These are phyloP conservation scores for Centrapalus pauciflorus DNA, from an alignment of 129 eudicot species.

Conservation along the genomic window DNA sequence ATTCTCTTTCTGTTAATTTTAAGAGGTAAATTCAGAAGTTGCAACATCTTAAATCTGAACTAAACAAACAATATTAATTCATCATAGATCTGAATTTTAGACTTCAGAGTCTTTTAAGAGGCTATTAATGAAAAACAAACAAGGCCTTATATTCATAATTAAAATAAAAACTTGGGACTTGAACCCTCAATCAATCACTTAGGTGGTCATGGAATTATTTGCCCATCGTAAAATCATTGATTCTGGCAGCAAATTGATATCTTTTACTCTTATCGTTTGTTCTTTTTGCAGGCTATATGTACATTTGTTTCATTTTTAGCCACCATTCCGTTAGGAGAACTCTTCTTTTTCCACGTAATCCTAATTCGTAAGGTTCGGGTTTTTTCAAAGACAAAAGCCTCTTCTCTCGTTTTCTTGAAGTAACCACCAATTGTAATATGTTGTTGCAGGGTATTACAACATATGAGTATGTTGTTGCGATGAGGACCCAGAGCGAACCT, in stretches of 20 bases:
- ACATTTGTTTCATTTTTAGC: conserved; percentile 75
- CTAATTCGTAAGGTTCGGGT: conserved; percentile 75
- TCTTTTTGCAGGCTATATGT: conserved; percentile 62
- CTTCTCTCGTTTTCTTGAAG: background rate
- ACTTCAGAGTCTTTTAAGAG: too few relatives aligned
- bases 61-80: too few relatives aligned
- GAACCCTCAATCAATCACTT: too few relatives aligned
- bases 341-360: conserved; percentile 91
- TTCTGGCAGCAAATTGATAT: background rate
- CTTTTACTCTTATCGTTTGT: conserved; percentile 9
- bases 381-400: background rate
- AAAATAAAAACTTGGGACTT: too few relatives aligned
- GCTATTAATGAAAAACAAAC: too few relatives aligned
- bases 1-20: too few relatives aligned
- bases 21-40: too few relatives aligned
- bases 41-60: too few relatives aligned
- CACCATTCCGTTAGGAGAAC: conserved; percentile 76
- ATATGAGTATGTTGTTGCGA: conserved; percentile 89
- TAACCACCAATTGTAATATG: background rate
- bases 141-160: too few relatives aligned
- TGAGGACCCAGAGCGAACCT: conserved; percentile 87
- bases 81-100: too few relatives aligned
- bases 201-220: too few relatives aligned
- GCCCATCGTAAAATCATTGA: too few relatives aligned
- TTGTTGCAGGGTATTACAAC: conserved; percentile 85